Conservation (phyloP, 352 stramenopile genomes). For the Chrysophaeum taylorii region DNA sequence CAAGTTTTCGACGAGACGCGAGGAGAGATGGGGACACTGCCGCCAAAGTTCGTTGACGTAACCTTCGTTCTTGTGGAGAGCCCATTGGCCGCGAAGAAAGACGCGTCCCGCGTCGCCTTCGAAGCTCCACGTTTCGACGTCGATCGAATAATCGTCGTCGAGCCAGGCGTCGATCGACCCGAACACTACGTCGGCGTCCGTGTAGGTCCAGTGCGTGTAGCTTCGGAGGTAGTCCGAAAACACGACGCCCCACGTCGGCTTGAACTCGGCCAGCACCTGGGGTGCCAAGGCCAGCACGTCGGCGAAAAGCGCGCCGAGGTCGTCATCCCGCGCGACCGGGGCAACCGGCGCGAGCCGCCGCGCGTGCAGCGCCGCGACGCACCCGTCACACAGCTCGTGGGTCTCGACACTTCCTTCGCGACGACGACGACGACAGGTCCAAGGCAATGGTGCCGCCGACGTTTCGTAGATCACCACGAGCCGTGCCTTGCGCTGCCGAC, state of each 20-base stretch:
- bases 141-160: not conserved
- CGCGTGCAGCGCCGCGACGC: slow-evolving; percentile 5
- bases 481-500: not conserved
- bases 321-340: not conserved
- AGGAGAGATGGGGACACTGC: not conserved
- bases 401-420: not conserved
- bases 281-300: not conserved
- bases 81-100: slow-evolving; percentile 12
- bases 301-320: not conserved
- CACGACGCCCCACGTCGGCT: not conserved
- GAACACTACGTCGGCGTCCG: not conserved
- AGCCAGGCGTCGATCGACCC: slow-evolving; percentile 1
- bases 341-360: not conserved
- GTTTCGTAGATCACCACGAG: not conserved
- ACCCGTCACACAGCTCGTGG: not conserved
- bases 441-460: not conserved
- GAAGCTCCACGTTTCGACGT: slow-evolving; percentile 8
- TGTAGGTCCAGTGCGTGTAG: slow-evolving; percentile 7
- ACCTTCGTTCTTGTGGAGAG: not conserved
- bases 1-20: not conserved
- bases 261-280: not conserved
- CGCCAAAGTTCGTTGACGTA: not conserved
- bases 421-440: not conserved
- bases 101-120: slow-evolving; percentile 9
- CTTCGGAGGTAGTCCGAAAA: not conserved